Evolutionary conservation across 352 stramenopile genomes (phyloP), one percentile per base, ranked within the genome.

Genomic region (Phytophthora sp.): DNA sequence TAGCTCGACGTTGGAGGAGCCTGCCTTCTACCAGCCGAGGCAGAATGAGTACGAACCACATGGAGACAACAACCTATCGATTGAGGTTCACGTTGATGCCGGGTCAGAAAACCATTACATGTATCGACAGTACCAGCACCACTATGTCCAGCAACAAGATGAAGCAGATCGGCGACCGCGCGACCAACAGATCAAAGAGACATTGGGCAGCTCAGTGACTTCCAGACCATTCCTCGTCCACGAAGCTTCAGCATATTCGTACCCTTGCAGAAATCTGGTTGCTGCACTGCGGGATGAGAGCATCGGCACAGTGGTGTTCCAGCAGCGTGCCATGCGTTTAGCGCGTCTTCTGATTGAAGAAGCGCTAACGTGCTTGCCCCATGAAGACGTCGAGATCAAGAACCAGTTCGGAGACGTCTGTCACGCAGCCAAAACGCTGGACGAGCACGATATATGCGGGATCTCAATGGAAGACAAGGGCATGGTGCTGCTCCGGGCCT

Each of bases 301-400:
- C 27, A 76, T 63, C 24, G 62, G 44, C 17, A 49, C 46, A 6
- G 30, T 35, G 0, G 57, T 61, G n/a, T 83, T 80, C 21, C 62
- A 70, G 23, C 59, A 76, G n/a, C 51, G 61, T 21, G 56, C 67
- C 1, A 51, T 52, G 8, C 71, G 74, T 3, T 35, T 83, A 17
- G 62, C 70, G 34, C 74, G 68, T 5, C 39, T 80, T 37, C 37
- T 83, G 41, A 49, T 83, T 11, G 74, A 83, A 46, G 74, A 83
- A 37, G 59, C 63, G 7, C 39, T 83, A 6, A 67, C 67, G 0
- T 75, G 61, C 20, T 48, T 83, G 21, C 67, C 64, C 0, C 62
- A 69, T 21, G 59, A 74, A 21, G 21, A 71, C 18, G 43, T 72
- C 17, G 37, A 63, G 43, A 57, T 72, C 17, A 72, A 57, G 30